phyloP scores from a whole-genome alignment of 129 eudicot species.

The Chrysanthemum seticuspe region DNA sequence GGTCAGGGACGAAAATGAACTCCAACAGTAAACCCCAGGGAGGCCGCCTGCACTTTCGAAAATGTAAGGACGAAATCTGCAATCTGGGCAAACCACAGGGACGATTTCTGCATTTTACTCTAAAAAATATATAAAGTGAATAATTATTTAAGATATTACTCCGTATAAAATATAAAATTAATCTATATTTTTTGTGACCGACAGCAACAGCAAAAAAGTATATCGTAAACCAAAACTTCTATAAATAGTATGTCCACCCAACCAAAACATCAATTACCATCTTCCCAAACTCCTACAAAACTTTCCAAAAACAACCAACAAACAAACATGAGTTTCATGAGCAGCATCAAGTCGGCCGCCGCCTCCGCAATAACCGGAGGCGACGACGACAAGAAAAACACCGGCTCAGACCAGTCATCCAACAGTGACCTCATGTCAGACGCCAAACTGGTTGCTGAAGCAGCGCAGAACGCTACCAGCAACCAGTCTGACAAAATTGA shows the following conservation, averaged over 20 bases:
- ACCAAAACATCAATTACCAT: slow-evolving; percentile 1
- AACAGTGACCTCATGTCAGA: slow-evolving; percentile 38
- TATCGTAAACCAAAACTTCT: background rate
- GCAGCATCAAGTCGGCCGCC: slow-evolving; percentile 30
- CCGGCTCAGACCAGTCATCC: slow-evolving; percentile 15
- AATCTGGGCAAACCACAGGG: no score
- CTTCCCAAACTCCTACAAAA: background rate
- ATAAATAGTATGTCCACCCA: background rate
- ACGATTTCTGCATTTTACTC: no score
- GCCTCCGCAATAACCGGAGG: slow-evolving; percentile 13
- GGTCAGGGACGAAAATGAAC: no score
- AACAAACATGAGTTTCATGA: slow-evolving; percentile 24
- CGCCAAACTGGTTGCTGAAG: slow-evolving; percentile 60
- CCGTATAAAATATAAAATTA: no score
- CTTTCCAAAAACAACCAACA: background rate
- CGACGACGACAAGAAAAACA: slow-evolving; percentile 22
- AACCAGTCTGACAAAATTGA: slow-evolving; percentile 50
- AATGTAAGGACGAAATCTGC: no score
- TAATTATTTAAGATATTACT: no score
- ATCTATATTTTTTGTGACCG: background rate
- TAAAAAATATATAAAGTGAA: no score
- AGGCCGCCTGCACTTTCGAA: no score
- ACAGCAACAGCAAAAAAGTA: background rate
- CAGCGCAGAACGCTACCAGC: slow-evolving; percentile 44
- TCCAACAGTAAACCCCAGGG: no score